Percentiles rank a stretch among this genome's conserved stretches.
Evolutionary conservation across 2,329 filamentous ascomycete species (phyloP).

Genomic region (Microdochium nivale): DNA sequence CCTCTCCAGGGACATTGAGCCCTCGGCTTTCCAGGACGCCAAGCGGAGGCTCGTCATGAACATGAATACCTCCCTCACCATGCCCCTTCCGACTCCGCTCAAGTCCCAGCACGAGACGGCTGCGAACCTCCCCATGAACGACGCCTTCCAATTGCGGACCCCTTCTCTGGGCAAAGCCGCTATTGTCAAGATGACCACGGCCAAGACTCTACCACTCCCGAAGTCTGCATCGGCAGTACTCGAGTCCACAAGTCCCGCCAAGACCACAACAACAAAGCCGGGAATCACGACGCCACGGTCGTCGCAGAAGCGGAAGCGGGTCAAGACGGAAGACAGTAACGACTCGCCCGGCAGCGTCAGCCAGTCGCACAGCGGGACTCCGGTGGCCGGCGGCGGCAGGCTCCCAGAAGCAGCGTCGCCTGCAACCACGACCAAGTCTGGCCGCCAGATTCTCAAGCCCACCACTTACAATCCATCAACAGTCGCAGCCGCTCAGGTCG

Average conservation of each 20-base stretch:
- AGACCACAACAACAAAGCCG: neutral
- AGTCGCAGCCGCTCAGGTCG: constrained; percentile 16
- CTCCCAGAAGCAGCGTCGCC: constrained; percentile 23
- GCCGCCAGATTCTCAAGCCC: constrained; percentile 62
- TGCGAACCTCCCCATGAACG: constrained; percentile 7
- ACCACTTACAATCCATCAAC: constrained; percentile 52
- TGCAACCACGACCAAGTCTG: constrained; percentile 66
- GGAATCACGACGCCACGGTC: neutral
- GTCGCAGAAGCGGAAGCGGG: constrained; percentile 23
- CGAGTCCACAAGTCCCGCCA: constrained; percentile 6
- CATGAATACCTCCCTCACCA: constrained; percentile 29
- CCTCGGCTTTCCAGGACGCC: constrained; percentile 27
- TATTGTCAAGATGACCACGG: neutral
- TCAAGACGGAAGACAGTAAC: constrained; percentile 13
- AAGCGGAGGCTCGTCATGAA: constrained; percentile 28
- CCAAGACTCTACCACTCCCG: constrained; percentile 5
- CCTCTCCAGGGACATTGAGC: constrained; percentile 19
- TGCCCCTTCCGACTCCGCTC: constrained; percentile 21
- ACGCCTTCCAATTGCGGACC: constrained; percentile 15
- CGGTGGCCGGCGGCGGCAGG: constrained; percentile 24
- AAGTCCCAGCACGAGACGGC: neutral
- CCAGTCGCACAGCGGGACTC: constrained; percentile 12
- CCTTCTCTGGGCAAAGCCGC: constrained; percentile 7
- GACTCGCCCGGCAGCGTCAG: constrained; percentile 17
- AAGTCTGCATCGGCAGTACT: constrained; percentile 7